Base-by-base conservation (phyloP, 2,329 filamentous ascomycete genomes). In the Xylariales sp. region DNA sequence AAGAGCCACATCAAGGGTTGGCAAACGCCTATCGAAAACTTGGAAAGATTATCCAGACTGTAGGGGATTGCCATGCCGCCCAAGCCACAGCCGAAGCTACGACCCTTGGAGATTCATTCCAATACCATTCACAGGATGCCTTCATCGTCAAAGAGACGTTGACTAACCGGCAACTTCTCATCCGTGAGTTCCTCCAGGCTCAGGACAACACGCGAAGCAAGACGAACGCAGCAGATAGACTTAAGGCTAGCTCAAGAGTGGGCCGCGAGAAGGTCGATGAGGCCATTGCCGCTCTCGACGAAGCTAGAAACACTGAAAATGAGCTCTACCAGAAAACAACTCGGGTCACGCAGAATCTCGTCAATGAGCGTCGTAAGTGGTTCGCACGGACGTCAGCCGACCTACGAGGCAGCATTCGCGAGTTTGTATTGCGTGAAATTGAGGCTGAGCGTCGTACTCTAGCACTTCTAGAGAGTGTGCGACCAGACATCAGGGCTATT, bases 131-230 rank as follows among this genome's bases (percentile, higher is more conserved):
- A 52, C 91, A 93, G 65, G 96, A 99, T 80, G 93, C 96, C 52
- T 97, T 97, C 78, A 97, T 98, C 74, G 96, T 98, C 73, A 99
- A 99, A 81, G 96, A 99, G 79, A 97, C 94, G 10, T 87, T 99
- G 70, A 99, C 96, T 3, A 99, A 99, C 82, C 92, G 96, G 12
- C 96, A 99, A 81, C 97, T 99, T 70, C 87, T 99, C 23, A 91
- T 97, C 50, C 93, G 96, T 67, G 96, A 99, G 77, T 90, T 98
- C 67, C 83, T 97, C 32, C 93, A 97, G 80, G 94, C 96, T 0
- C 94, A 98, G 78, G 92, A 97, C 78, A 85, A 85, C 28, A 94
- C 94, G 1, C 90, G 92, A 70, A 93, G 89, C 80, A 96, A 94
- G 79, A 88, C 96, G 46, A 89, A 90, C 70, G 93, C 94, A 0